Base-by-base conservation (phyloP, 192 early-diverging fungal genomes). In the Pilaira anomala region DNA sequence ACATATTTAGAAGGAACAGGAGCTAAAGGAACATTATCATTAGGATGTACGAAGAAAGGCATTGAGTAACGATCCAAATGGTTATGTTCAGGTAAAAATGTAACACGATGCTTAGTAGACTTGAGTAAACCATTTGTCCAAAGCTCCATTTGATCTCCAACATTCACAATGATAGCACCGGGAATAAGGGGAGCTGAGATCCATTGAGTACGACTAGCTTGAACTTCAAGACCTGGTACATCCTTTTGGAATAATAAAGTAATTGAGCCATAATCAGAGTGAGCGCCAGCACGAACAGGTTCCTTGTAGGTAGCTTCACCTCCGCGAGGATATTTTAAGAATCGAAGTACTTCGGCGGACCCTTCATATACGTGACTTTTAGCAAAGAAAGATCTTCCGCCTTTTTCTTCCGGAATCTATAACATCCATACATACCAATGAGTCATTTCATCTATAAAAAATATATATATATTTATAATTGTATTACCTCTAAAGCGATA, bases 191-290 rank as follows among this genome's bases (percentile, higher is more conserved):
- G 86, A 3, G 81, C 87, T 1, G 82, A 60, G 7, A 89, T 75
- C 85, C 85, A 90, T 39, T 73, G 58, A 12, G 57, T 55, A 12
- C 75, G 61, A 21, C 61, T 69, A 8, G 74, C 66, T 62, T 81
- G 76, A 5, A 85, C 74, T 60, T 85, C 83, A 25, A 85, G 67
- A 18, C 83, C 83, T 26, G 79, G 76, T 41, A 82, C 72, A 48
- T 85, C 80, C 63, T 85, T 77, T 69, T 88, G 88, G 65, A 88
- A 87, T 29, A 90, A 60, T 3, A 89, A 54, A 6, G 87, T 89
- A 19, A 89, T 63, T 0, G 83, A 80, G 6, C 88, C 88, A 67
- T 90, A 90, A 65, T 90, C 88, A 1, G 87, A 80, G 25, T 85
- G 82, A 52, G 78, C 83, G 62, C 48, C 61, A 19, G 80, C 85